Evolutionary conservation across 2,329 filamentous ascomycete species (phyloP).

Genomic region (Helotiales sp.): DNA sequence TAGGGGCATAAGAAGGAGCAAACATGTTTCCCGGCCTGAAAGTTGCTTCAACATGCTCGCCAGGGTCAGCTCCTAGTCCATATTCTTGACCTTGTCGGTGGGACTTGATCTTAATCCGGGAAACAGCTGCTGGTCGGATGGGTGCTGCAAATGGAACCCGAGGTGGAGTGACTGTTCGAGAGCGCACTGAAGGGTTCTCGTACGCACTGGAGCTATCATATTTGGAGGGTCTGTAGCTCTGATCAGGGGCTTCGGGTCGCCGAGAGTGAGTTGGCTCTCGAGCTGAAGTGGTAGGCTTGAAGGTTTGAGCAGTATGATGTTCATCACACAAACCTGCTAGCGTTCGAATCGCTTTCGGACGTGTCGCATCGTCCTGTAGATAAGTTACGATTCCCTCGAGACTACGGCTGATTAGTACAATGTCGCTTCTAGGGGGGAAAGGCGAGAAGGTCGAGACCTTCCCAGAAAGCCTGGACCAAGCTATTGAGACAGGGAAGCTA

Average conservation of each 20-base stretch:
- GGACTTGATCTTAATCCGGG: neutral
- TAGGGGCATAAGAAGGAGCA: neutral
- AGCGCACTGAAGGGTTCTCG: too few relatives aligned
- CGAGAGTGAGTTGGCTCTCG: neutral
- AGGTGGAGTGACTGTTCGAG: neutral
- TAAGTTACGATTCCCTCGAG: neutral
- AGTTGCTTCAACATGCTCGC: neutral
- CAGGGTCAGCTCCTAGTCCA: neutral
- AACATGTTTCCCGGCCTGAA: neutral
- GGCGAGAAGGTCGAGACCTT: too few relatives aligned
- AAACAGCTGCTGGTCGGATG: neutral
- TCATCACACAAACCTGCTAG: neutral
- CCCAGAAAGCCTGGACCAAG: too few relatives aligned
- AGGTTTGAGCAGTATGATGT: neutral
- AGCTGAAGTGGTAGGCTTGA: neutral
- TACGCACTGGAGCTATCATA: too few relatives aligned
- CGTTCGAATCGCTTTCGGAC: neutral
- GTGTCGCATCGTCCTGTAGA: neutral
- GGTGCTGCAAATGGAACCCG: neutral
- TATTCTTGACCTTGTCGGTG: neutral
- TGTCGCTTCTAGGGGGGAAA: too few relatives aligned
- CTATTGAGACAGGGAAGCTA: too few relatives aligned
- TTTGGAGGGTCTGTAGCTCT: too few relatives aligned
- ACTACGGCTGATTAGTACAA: too few relatives aligned
- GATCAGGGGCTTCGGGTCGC: too few relatives aligned